These are phyloP conservation scores for Aspergillus sp. DNA, from an alignment of 2,329 filamentous ascomycete genomes.

Conservation along the genomic window DNA sequence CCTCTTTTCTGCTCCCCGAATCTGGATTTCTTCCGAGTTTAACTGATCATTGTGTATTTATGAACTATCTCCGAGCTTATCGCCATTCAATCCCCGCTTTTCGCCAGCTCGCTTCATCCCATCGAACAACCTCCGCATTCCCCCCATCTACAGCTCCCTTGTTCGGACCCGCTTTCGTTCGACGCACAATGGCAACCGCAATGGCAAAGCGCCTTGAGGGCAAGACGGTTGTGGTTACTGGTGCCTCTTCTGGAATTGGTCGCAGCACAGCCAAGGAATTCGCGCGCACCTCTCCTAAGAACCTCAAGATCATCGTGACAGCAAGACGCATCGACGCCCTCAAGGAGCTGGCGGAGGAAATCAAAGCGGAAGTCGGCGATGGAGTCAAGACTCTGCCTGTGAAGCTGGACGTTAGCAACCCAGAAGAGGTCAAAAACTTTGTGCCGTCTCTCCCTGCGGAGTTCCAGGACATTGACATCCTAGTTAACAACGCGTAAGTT, in stretches of 20 bases:
- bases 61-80: conserved; percentile 27
- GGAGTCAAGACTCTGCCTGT: conserved; percentile 81
- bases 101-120: conserved; percentile 18
- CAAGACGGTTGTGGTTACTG: conserved; percentile 91
- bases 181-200: conserved; percentile 63
- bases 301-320: conserved; percentile 81
- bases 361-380: conserved; percentile 71
- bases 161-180: conserved; percentile 22
- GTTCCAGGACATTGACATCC: conserved; percentile 79
- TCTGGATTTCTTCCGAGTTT: background rate
- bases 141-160: conserved; percentile 18
- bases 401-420: conserved; percentile 82
- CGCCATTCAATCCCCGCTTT: conserved; percentile 26
- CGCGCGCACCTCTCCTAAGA: conserved; percentile 75
- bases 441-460: conserved; percentile 73
- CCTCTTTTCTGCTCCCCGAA: background rate
- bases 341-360: conserved; percentile 72
- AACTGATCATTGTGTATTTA: conserved; percentile 18
- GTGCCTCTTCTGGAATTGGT: conserved; percentile 91
- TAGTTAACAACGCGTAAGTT: conserved; percentile 93
- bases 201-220: conserved; percentile 81
- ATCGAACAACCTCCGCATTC: conserved; percentile 18
- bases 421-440: conserved; percentile 71
- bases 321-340: conserved; percentile 81
- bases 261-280: conserved; percentile 77